Evolutionary conservation across 305 asterid genomes (phyloP), one percentile per base, ranked within the genome.

Genomic region (Ilex paraguariensis): DNA sequence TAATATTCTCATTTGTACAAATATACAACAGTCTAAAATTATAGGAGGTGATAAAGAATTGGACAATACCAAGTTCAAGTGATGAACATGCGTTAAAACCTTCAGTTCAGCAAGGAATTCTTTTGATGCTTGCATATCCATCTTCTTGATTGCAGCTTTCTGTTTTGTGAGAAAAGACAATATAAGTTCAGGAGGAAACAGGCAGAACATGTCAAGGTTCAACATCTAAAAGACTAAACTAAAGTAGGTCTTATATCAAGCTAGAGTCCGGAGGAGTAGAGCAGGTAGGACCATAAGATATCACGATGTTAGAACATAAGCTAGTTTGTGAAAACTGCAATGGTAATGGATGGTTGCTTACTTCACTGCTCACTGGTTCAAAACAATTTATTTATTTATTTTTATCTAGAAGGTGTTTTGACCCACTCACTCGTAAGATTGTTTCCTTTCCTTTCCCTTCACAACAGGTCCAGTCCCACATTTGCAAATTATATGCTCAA

Each of bases 111-210:
- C 90, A 12, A 87, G 75, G 66, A 90, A 90, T 63, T 87, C 95
- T 77, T 87, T 87, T 7, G 97, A 80, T 54, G 93, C 97, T 81
- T 85, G 90, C 97, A 87, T 85, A 64, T 87, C 95, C 97, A 90
- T 85, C 82, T 82, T 78, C 81, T 87, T 87, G 40, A 90, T 75
- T 7, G 89, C 97, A 57, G 96, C 96, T 82, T 79, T 82, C 96
- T 85, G 76, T 71, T 74, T 69, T 63, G 59, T 61, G 31, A 64
- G 10, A 57, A 44, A 50, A 53, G 52, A 60, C 2, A 61, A n/a
- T 58, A 28, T 36, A 42, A 65, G 32, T 60, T 60, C 55, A 55
- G 31, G 58, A 64, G 16, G 17, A 28, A 40, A 36, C 42, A 36
- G 9, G 42, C 63, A 36, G 44, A 30, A 57, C 21, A 65, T 15